These are phyloP conservation scores for Naganishia randhawae DNA, from an alignment of 768 basidiomycete species.

Conservation along the genomic window DNA sequence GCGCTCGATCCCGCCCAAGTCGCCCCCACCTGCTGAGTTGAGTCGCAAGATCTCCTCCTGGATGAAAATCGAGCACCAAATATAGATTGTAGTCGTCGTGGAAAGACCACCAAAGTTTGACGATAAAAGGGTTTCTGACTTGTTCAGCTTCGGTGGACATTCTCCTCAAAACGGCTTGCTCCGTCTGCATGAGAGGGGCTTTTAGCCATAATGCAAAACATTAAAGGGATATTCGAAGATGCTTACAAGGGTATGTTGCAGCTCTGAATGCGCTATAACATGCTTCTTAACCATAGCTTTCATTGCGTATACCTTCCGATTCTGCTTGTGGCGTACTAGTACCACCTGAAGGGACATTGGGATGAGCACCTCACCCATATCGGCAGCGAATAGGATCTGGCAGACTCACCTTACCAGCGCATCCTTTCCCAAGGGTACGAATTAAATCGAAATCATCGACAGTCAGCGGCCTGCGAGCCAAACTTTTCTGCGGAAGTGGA, in stretches of 20 bases:
- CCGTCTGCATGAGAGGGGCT: constrained; percentile 55
- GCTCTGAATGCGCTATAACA: constrained; percentile 91
- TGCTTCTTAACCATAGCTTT: constrained; percentile 98
- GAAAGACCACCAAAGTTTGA: constrained; percentile 94
- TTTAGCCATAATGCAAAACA: too few species aligned
- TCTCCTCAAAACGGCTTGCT: constrained; percentile 88
- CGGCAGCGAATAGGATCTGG: neutral
- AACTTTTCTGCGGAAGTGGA: neutral
- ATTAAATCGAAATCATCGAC: constrained; percentile 95
- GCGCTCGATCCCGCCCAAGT: constrained; percentile 83
- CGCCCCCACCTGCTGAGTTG: constrained; percentile 95
- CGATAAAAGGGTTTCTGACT: constrained; percentile 80
- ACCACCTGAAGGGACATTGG: constrained; percentile 52
- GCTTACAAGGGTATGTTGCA: constrained; percentile 74
- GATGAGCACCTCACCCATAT: neutral
- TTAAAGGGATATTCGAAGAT: neutral
- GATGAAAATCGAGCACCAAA: constrained; percentile 72
- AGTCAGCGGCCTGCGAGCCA: neutral
- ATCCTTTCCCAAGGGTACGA: constrained; percentile 92
- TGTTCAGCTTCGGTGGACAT: constrained; percentile 66
- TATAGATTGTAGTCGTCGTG: constrained; percentile 97
- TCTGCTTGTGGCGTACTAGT: constrained; percentile 75
- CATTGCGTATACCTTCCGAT: constrained; percentile 74
- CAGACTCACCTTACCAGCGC: constrained; percentile 79
- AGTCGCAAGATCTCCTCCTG: constrained; percentile 89